A percentile compares a stretch with the other conserved stretches of the same genome.
phyloP scores from a whole-genome alignment of 2,329 filamentous ascomycete genomes.

The Calonectria hawksworthii region DNA sequence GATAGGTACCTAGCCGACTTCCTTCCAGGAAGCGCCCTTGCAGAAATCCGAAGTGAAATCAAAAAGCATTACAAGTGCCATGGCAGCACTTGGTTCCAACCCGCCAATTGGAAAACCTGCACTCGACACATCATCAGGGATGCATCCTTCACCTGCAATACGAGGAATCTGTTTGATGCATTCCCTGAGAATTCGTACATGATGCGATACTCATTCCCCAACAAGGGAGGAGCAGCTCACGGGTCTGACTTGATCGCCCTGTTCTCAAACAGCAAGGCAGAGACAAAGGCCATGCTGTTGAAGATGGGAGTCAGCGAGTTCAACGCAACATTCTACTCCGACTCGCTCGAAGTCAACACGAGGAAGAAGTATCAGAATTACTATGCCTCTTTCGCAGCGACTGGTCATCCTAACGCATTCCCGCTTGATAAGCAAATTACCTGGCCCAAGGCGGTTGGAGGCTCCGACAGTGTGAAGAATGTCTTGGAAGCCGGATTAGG shows the following conservation, averaged over 20 bases:
- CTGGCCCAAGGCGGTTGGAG: background rate
- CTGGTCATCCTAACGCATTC: background rate
- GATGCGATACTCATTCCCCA: slow-evolving; percentile 27
- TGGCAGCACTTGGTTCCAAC: background rate
- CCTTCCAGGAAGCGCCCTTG: background rate
- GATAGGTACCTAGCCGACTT: background rate
- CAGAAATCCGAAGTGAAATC: background rate
- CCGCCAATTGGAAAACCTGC: background rate
- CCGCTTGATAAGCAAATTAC: background rate
- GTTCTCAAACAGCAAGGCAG: background rate
- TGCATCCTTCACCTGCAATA: slow-evolving; percentile 32
- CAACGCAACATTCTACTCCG: background rate
- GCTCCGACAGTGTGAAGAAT: background rate
- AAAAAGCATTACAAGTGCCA: slow-evolving; percentile 12
- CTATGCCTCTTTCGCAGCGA: background rate
- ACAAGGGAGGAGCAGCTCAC: background rate
- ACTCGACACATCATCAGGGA: slow-evolving; percentile 11
- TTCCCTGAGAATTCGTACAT: slow-evolving; percentile 10
- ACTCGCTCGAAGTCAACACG: background rate
- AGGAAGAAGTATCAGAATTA: background rate
- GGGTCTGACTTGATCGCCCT: slow-evolving; percentile 13
- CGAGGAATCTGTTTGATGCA: slow-evolving; percentile 15
- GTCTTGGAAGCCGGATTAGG: background rate
- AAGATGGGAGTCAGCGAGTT: background rate
- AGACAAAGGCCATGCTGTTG: background rate